Evolutionary conservation across 305 asterid species (phyloP).

Genomic region (Fraxinus greggii): DNA sequence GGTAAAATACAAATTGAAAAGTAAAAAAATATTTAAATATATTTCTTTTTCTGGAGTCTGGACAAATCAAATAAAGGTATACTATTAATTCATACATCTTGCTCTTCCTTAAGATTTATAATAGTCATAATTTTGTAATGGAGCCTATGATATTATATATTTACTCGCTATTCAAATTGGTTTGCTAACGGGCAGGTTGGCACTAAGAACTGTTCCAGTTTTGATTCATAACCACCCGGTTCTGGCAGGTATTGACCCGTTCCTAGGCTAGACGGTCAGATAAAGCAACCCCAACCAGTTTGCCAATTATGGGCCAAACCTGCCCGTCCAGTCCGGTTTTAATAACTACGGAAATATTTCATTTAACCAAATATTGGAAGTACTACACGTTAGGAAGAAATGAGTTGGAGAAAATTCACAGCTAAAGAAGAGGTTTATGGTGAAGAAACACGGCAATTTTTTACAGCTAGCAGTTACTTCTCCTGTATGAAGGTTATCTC

Average conservation of each 20-base stretch:
- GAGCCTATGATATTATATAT: not conserved
- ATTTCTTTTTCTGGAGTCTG: not conserved
- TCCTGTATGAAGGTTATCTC: not conserved
- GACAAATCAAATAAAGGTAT: not conserved
- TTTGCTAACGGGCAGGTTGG: not conserved
- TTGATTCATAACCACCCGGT: not conserved
- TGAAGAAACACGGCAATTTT: not conserved
- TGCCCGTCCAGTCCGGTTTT: not conserved
- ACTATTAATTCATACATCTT: not conserved
- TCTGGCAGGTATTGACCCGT: not conserved
- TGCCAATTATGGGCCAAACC: not conserved
- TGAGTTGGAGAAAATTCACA: conserved; percentile 5
- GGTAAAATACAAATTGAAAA: not conserved
- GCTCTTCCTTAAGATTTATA: not conserved
- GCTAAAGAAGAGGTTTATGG: not conserved
- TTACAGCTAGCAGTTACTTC: not conserved
- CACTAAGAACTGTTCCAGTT: not conserved
- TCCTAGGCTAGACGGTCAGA: not conserved
- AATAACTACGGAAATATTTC: not conserved
- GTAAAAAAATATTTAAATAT: not conserved
- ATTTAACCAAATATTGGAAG: not conserved
- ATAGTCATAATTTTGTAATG: not conserved
- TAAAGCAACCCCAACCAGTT: not conserved
- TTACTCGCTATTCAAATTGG: not conserved
- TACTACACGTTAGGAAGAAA: not conserved